Evolutionary conservation across 2,329 filamentous ascomycete genomes (phyloP).

Genomic region (Aspergillus jensenii): DNA sequence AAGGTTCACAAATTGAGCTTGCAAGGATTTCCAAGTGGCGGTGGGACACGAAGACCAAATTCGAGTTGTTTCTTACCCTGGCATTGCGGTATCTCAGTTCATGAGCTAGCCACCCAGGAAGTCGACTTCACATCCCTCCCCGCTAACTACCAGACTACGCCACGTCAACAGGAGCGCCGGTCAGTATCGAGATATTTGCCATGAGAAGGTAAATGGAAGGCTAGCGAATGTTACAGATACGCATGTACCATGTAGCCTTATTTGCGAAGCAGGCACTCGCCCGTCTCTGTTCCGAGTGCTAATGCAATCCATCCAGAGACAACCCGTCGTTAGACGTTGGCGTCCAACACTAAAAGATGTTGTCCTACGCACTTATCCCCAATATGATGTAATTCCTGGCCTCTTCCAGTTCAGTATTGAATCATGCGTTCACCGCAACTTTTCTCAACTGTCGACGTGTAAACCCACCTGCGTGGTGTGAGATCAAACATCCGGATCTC

Average conservation of each 20-base stretch:
- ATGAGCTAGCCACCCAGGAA: no score
- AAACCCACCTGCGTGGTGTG: background rate
- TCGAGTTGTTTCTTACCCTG: background rate
- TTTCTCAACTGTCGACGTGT: background rate
- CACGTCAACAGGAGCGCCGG: background rate
- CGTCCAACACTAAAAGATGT: background rate
- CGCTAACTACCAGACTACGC: background rate
- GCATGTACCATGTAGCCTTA: constrained; percentile 3
- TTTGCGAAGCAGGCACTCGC: background rate
- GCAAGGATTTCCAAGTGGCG: background rate
- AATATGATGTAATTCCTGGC: background rate
- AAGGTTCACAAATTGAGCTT: background rate
- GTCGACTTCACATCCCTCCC: no score
- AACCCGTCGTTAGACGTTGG: constrained; percentile 2
- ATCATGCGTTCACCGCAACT: constrained; percentile 7
- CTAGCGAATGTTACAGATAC: background rate
- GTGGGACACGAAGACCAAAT: no score
- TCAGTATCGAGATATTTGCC: background rate
- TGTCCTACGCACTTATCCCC: background rate
- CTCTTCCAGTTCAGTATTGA: background rate
- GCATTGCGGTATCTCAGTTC: background rate
- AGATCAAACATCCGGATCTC: no score
- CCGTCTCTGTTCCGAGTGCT: constrained; percentile 5
- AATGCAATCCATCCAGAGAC: background rate
- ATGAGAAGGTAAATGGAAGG: background rate